Percentiles rank a stretch among this genome's conserved stretches.
Conservation (phyloP, 1,139 yeast genomes). For the Candida albicans region DNA sequence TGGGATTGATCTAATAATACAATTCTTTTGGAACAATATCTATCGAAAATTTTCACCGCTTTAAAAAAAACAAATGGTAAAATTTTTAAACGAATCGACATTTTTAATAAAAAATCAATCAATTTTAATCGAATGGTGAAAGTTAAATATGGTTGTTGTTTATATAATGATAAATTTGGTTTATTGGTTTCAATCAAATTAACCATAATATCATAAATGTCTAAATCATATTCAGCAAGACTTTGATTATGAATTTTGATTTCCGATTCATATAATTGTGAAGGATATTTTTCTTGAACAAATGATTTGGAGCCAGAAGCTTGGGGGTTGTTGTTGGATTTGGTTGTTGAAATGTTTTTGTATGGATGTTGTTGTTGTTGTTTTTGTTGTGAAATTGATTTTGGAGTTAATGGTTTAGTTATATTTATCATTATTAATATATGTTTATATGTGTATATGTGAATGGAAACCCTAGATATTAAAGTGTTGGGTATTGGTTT, state of each 20-base stretch:
- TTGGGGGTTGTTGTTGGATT: background rate
- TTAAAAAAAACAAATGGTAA: slow-evolving; percentile 60
- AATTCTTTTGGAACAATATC: slow-evolving; percentile 65
- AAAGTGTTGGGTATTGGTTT: too few species aligned
- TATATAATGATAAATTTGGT: slow-evolving; percentile 56
- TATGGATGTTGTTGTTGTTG: background rate
- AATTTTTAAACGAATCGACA: slow-evolving; percentile 58
- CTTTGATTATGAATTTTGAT: slow-evolving; percentile 45
- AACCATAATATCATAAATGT: slow-evolving; percentile 45
- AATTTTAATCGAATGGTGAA: slow-evolving; percentile 49
- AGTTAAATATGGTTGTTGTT: slow-evolving; percentile 66
- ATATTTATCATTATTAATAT: slow-evolving; percentile 5
- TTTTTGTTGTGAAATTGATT: slow-evolving; percentile 1
- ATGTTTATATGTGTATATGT: background rate
- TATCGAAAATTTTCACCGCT: slow-evolving; percentile 60
- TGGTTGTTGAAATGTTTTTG: background rate
- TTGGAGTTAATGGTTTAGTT: slow-evolving; percentile 11
- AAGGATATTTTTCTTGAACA: slow-evolving; percentile 46
- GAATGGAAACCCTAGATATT: too few species aligned
- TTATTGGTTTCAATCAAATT: slow-evolving; percentile 30
- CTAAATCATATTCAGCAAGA: slow-evolving; percentile 54
- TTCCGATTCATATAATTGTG: slow-evolving; percentile 51
- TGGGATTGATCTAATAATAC: slow-evolving; percentile 63
- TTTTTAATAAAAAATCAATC: slow-evolving; percentile 57
- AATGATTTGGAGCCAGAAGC: slow-evolving; percentile 14